Conservation (phyloP, 1,284 basidiomycete species). For the Boletus coffeatus region DNA sequence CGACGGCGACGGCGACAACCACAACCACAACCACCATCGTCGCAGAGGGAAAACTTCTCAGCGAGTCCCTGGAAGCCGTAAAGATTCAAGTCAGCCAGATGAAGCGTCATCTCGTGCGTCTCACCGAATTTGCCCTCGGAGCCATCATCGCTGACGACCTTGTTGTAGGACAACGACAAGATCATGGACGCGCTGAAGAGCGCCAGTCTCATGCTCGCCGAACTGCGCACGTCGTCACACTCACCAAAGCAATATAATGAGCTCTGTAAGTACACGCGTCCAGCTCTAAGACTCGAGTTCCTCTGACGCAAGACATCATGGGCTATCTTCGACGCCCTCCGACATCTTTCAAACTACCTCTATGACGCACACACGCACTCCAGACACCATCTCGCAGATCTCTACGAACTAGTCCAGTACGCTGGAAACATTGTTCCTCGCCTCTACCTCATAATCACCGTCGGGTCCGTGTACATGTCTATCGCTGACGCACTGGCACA, state of each 20-base stretch:
- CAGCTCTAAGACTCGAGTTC: background rate
- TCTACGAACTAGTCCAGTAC: conserved; percentile 97
- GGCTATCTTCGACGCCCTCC: conserved; percentile 92
- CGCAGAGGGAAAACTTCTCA: conserved; percentile 77
- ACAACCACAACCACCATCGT: conserved; percentile 20
- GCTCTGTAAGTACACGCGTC: conserved; percentile 57
- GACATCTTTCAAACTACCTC: conserved; percentile 91
- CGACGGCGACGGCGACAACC: conserved; percentile 6
- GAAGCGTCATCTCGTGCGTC: conserved; percentile 82
- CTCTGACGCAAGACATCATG: background rate
- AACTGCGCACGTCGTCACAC: conserved; percentile 86
- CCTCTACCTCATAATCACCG: conserved; percentile 96
- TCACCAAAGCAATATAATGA: conserved; percentile 97
- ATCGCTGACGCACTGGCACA: conserved; percentile 77
- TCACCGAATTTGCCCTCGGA: background rate
- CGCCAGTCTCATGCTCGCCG: conserved; percentile 92
- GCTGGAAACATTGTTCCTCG: conserved; percentile 92
- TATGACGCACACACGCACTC: conserved; percentile 77
- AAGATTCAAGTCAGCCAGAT: conserved; percentile 93
- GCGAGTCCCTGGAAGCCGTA: conserved; percentile 79
- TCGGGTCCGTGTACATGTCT: conserved; percentile 97
- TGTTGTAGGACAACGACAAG: conserved; percentile 76
- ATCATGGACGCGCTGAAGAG: conserved; percentile 97
- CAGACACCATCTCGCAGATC: conserved; percentile 76
- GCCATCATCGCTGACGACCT: background rate